Evolutionary conservation across 1,139 yeast species (phyloP).

Genomic region (Blastobotrys petasosporus): DNA sequence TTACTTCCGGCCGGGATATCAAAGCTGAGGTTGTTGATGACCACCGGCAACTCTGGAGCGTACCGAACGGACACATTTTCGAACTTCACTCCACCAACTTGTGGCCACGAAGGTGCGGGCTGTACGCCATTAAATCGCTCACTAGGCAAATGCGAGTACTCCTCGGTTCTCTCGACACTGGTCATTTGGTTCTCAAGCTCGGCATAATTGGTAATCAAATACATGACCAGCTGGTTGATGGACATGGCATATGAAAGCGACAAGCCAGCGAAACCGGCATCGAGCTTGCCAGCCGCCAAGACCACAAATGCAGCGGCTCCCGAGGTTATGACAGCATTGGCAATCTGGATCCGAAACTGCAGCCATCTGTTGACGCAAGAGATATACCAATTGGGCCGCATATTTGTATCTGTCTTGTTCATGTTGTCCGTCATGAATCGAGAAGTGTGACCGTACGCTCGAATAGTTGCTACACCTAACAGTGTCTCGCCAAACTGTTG

Average conservation of each 20-base stretch:
- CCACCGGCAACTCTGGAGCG: slow-evolving; percentile 47
- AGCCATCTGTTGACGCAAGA: slow-evolving; percentile 97
- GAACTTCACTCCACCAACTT: slow-evolving; percentile 48
- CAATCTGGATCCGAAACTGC: slow-evolving; percentile 71
- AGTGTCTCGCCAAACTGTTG: slow-evolving; percentile 91
- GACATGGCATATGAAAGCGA: slow-evolving; percentile 64
- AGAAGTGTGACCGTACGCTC: slow-evolving; percentile 89
- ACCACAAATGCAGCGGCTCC: slow-evolving; percentile 75
- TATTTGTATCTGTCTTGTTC: slow-evolving; percentile 69
- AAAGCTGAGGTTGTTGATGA: slow-evolving; percentile 47
- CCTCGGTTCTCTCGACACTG: slow-evolving; percentile 66
- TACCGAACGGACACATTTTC: slow-evolving; percentile 55
- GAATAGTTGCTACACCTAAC: slow-evolving; percentile 81
- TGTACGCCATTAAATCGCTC: slow-evolving; percentile 41
- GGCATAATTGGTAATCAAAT: slow-evolving; percentile 54
- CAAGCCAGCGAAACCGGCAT: slow-evolving; percentile 66
- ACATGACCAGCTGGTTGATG: slow-evolving; percentile 50
- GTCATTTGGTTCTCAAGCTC: slow-evolving; percentile 75
- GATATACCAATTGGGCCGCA: slow-evolving; percentile 80
- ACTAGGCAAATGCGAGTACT: slow-evolving; percentile 54
- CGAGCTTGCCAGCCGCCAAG: slow-evolving; percentile 50
- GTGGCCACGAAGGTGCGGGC: slow-evolving; percentile 35
- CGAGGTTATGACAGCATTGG: slow-evolving; percentile 78
- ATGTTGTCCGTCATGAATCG: slow-evolving; percentile 76
- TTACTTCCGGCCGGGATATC: slow-evolving; percentile 55